phyloP scores from a whole-genome alignment of 225 moss, liverwort and hornwort genomes.

The Asterella californica region DNA sequence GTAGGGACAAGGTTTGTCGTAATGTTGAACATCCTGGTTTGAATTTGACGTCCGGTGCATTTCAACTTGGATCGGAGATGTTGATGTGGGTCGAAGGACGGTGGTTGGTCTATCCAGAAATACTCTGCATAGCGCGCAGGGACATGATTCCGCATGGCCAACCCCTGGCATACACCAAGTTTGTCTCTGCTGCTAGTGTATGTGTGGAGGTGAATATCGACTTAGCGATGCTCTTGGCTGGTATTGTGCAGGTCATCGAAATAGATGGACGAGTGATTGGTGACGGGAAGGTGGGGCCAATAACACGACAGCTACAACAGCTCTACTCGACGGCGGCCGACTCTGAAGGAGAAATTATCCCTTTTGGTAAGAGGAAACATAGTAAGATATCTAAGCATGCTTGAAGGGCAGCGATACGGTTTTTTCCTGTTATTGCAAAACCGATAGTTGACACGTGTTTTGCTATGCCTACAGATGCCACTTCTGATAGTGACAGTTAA shows the following conservation, averaged over 20 bases:
- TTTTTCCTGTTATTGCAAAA: neutral
- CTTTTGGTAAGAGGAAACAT: conserved; percentile 20
- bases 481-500: conserved; percentile 4
- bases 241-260: conserved; percentile 63
- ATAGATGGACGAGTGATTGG: conserved; percentile 80
- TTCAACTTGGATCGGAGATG: too few species aligned
- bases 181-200: neutral
- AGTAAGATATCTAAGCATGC: neutral
- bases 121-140: neutral
- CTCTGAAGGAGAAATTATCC: conserved; percentile 42
- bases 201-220: neutral
- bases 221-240: neutral
- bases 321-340: conserved; percentile 27
- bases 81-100: too few species aligned
- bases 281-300: conserved; percentile 65
- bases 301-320: conserved; percentile 56
- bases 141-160: neutral
- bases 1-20: too few species aligned
- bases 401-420: neutral
- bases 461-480: neutral
- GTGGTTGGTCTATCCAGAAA: neutral
- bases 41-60: too few species aligned
- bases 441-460: neutral
- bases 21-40: too few species aligned
- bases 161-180: neutral